A percentile compares a stretch with the other conserved stretches of the same genome.
phyloP scores from a whole-genome alignment of 2,329 filamentous ascomycete species.

The Curvularia eragrostidis region DNA sequence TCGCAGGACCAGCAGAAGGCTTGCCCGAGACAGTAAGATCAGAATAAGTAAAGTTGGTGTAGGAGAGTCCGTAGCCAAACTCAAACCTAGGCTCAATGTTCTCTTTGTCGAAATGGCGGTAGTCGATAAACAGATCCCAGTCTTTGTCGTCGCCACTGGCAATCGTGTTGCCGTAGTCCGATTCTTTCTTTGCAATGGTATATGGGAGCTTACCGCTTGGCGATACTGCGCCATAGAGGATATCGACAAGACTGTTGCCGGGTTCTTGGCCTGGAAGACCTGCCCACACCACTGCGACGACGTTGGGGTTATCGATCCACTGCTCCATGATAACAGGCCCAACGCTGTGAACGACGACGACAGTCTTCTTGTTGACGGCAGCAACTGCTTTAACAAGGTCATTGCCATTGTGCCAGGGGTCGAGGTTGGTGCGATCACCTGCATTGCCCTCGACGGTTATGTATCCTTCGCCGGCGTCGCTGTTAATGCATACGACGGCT shows the following conservation, averaged over 20 bases:
- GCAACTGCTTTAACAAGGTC: constrained; percentile 50
- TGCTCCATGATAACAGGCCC: constrained; percentile 48
- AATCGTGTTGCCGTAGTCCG: constrained; percentile 43
- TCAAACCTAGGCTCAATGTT: constrained; percentile 53
- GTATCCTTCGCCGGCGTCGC: constrained; percentile 58
- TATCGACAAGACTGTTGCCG: constrained; percentile 55
- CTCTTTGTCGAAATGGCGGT: constrained; percentile 53
- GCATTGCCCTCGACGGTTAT: constrained; percentile 55
- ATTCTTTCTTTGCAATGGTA: constrained; percentile 45
- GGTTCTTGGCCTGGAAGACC: constrained; percentile 50
- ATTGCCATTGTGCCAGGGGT: constrained; percentile 56
- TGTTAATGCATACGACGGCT: constrained; percentile 58
- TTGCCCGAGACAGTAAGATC: constrained; percentile 35
- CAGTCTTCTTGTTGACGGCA: constrained; percentile 46
- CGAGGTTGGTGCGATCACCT: constrained; percentile 58
- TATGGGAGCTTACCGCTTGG: constrained; percentile 66
- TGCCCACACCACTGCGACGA: constrained; percentile 51
- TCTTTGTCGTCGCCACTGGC: constrained; percentile 29
- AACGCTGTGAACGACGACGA: constrained; percentile 50
- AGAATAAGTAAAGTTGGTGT: constrained; percentile 53
- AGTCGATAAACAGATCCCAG: constrained; percentile 57
- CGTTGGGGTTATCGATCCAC: constrained; percentile 47
- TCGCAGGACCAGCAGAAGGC: constrained; percentile 34
- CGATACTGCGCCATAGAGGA: constrained; percentile 54
- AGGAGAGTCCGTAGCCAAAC: constrained; percentile 56